Conservation (phyloP, 1,139 yeast species). For the Hyphopichia pseudoburtonii region DNA sequence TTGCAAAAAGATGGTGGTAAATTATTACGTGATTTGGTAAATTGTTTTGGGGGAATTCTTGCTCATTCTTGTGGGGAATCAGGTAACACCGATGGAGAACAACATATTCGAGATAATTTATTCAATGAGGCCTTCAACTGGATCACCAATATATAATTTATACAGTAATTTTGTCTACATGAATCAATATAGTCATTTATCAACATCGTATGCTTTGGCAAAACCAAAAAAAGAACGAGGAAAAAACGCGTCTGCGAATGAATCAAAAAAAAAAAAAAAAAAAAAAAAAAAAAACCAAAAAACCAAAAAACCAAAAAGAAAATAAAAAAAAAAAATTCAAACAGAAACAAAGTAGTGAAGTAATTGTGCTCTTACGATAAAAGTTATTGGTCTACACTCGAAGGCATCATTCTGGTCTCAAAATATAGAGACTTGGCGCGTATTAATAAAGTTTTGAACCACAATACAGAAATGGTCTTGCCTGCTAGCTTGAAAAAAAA, state of each 20-base stretch:
- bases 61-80: conserved; percentile 17
- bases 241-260: background rate
- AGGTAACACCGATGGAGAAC: conserved; percentile 22
- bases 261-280: background rate
- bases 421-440: too few species aligned
- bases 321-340: background rate
- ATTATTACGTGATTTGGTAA: conserved; percentile 13
- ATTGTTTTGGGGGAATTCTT: conserved; percentile 24
- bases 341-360: background rate
- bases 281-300: background rate
- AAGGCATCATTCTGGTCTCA: too few species aligned
- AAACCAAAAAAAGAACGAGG: background rate
- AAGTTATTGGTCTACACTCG: too few species aligned
- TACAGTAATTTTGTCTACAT: too few species aligned
- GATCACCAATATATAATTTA: conserved; percentile 8
- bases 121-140: conserved; percentile 20
- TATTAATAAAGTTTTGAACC: too few species aligned
- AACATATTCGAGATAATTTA: conserved; percentile 15
- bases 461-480: too few species aligned
- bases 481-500: conserved; percentile 57
- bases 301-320: background rate
- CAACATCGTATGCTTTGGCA: background rate
- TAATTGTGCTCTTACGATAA: too few species aligned
- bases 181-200: too few species aligned
- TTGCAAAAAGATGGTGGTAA: conserved; percentile 8